Percentiles rank a stretch among this genome's conserved stretches.
Evolutionary conservation across 169 alveolate genomes (phyloP).

Genomic region (Plasmodium yoelii): DNA sequence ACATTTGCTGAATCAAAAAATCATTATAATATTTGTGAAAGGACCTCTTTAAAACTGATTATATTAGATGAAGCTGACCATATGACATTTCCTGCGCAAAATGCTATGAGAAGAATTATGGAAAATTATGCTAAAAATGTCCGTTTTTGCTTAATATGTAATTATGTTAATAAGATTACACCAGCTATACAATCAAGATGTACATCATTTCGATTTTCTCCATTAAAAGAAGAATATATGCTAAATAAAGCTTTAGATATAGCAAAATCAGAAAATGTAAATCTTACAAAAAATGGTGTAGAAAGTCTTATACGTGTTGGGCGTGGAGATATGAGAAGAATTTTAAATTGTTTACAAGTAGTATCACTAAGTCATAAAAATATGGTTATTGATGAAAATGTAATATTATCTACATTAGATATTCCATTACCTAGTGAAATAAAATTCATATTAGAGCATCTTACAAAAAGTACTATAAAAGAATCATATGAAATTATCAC

Average conservation of each 20-base stretch:
- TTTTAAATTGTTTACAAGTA: slow-evolving; percentile 95
- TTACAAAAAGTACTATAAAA: slow-evolving; percentile 85
- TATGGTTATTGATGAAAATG: slow-evolving; percentile 82
- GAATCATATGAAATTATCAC: slow-evolving; percentile 85
- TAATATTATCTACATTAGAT: slow-evolving; percentile 91
- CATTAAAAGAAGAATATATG: slow-evolving; percentile 89
- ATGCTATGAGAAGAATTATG: slow-evolving; percentile 98
- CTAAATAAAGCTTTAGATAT: slow-evolving; percentile 89
- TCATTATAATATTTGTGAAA: slow-evolving; percentile 79
- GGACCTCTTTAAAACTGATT: slow-evolving; percentile 90
- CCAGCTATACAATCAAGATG: slow-evolving; percentile 98
- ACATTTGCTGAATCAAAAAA: slow-evolving; percentile 92
- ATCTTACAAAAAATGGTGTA: slow-evolving; percentile 88
- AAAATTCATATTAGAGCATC: slow-evolving; percentile 82
- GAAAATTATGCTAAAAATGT: slow-evolving; percentile 97
- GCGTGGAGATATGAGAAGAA: slow-evolving; percentile 99
- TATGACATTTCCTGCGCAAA: slow-evolving; percentile 98
- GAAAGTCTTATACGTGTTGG: slow-evolving; percentile 92
- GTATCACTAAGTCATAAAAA: slow-evolving; percentile 86
- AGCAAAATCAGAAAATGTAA: slow-evolving; percentile 89
- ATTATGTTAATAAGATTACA: slow-evolving; percentile 96
- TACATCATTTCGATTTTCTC: slow-evolving; percentile 96
- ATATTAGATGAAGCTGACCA: slow-evolving; percentile 98
- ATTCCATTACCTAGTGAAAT: slow-evolving; percentile 91
- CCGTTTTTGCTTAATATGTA: slow-evolving; percentile 97